phyloP scores from a whole-genome alignment of 768 basidiomycete genomes.

The Podaxis sp. region DNA sequence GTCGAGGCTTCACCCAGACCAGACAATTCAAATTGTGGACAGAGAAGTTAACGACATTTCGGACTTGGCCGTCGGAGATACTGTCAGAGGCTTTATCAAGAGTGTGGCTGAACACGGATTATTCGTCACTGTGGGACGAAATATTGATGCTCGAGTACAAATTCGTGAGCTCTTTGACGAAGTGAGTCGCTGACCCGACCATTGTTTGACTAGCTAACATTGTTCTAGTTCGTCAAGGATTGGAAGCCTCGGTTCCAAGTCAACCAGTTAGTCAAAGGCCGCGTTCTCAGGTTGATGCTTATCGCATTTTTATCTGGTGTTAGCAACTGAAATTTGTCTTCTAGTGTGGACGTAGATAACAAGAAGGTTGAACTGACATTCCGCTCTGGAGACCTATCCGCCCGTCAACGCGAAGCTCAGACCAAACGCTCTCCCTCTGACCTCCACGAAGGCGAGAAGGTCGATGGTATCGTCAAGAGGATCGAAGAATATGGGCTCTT shows the following conservation, averaged over 20 bases:
- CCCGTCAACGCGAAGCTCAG: slow-evolving; percentile 27
- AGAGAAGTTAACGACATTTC: slow-evolving; percentile 60
- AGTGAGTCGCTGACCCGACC: slow-evolving; percentile 31
- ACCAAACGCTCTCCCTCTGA: slow-evolving; percentile 39
- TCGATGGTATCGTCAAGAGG: slow-evolving; percentile 75
- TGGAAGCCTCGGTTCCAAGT: slow-evolving; percentile 83
- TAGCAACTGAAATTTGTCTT: background rate
- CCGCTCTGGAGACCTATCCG: slow-evolving; percentile 58
- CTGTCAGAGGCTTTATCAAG: slow-evolving; percentile 88
- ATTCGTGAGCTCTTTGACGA: slow-evolving; percentile 94
- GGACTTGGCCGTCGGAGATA: slow-evolving; percentile 69
- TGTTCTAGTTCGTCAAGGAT: slow-evolving; percentile 85
- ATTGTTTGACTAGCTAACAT: slow-evolving; percentile 4
- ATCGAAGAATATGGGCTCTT: slow-evolving; percentile 93
- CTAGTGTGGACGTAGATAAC: slow-evolving; percentile 65
- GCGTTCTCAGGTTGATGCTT: slow-evolving; percentile 62
- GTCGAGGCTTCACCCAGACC: slow-evolving; percentile 63
- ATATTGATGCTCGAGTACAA: slow-evolving; percentile 89
- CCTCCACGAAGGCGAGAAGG: slow-evolving; percentile 76
- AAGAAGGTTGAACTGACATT: slow-evolving; percentile 93
- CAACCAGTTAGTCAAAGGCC: slow-evolving; percentile 85
- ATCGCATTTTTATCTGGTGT: slow-evolving; percentile 12
- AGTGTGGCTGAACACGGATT: slow-evolving; percentile 83
- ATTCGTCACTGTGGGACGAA: slow-evolving; percentile 82
- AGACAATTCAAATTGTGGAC: slow-evolving; percentile 52